Conservation (phyloP, 2,329 filamentous ascomycete genomes). For the Arthroderma sp. region DNA sequence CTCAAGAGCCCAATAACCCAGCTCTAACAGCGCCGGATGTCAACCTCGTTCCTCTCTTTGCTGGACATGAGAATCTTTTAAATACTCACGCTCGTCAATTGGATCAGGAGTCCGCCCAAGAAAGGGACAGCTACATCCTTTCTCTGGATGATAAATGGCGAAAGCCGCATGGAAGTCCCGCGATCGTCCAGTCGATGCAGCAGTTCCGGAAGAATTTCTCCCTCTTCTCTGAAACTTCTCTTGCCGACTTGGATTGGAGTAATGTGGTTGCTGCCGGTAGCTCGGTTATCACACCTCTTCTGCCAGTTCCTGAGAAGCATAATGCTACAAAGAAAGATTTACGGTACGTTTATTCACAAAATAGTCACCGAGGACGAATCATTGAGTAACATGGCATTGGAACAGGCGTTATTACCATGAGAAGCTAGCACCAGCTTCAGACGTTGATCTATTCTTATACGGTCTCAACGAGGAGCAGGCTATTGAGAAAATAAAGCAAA, state of each 20-base stretch:
- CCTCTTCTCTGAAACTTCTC: conserved; percentile 65
- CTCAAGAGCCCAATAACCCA: conserved; percentile 17
- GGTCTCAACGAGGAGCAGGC: conserved; percentile 65
- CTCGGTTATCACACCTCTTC: conserved; percentile 63
- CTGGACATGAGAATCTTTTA: conserved; percentile 7
- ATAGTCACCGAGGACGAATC: too few species aligned
- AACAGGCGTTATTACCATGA: conserved; percentile 66
- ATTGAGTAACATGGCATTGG: conserved; percentile 20
- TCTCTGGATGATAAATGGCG: conserved; percentile 36
- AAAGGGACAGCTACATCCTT: conserved; percentile 17
- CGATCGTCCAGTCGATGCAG: conserved; percentile 52
- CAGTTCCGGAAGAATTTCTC: conserved; percentile 70
- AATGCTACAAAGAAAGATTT: conserved; percentile 17
- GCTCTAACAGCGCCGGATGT: conserved; percentile 14
- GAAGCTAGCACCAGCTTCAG: conserved; percentile 66
- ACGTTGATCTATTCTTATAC: conserved; percentile 78
- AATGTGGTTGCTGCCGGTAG: conserved; percentile 74
- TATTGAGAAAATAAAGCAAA: conserved; percentile 69
- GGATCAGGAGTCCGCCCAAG: conserved; percentile 11
- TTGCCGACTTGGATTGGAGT: conserved; percentile 65
- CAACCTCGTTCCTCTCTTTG: conserved; percentile 19
- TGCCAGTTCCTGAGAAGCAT: conserved; percentile 55
- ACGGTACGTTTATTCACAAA: background rate
- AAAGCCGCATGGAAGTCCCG: conserved; percentile 47
- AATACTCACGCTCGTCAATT: conserved; percentile 15